Base-by-base conservation (phyloP, 2,329 filamentous ascomycete genomes). In the Diaporthe vaccinii region DNA sequence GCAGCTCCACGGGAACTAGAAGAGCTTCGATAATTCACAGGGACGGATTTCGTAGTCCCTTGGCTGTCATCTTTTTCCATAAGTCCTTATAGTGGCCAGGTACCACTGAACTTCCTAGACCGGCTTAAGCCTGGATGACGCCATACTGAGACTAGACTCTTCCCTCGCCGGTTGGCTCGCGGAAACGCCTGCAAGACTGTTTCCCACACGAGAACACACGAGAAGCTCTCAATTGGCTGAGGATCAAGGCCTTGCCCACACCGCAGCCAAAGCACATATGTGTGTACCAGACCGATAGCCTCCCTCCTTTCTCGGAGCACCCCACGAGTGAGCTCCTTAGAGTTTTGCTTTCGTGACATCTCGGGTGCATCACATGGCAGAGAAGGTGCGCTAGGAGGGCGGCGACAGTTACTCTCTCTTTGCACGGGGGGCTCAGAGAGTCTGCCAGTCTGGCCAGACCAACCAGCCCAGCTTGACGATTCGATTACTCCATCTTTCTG, bases 71-170 rank as follows among this genome's bases (percentile, higher is more conserved):
- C 46, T 36, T 28, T 34, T 2, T 46, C 12, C 5, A n/a, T 20
- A 9, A 44, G 31, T 28, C 53, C 17, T 46, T 12, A 9, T 9
- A n/a, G 36, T 67, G 17, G 49, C 68, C 58, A 39, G 39, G 20
- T 51, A 17, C 51, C 53, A 46, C 41, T 68, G 36, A 12, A 41
- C 5, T 34, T 44, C 51, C 74, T 44, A 72, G 67, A 67, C 62
- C 67, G 67, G 75, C 53, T 46, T 69, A 68, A 74, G 36, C 25
- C 51, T 44, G 34, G 25, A 72, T 74, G 72, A 76, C 73, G 75
- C 75, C 73, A 75, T 76, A 41, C 61, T 39, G 59, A 62, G 51
- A 59, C 70, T 22, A 70, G 28, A 55, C 55, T n/a, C 46, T 49
- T 28, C 9, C 25, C 53, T 57, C 28, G 46, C 53, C 34, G 31